phyloP scores from a whole-genome alignment of 371 early-diverging fungal genomes.

The Mucor lusitanicus region DNA sequence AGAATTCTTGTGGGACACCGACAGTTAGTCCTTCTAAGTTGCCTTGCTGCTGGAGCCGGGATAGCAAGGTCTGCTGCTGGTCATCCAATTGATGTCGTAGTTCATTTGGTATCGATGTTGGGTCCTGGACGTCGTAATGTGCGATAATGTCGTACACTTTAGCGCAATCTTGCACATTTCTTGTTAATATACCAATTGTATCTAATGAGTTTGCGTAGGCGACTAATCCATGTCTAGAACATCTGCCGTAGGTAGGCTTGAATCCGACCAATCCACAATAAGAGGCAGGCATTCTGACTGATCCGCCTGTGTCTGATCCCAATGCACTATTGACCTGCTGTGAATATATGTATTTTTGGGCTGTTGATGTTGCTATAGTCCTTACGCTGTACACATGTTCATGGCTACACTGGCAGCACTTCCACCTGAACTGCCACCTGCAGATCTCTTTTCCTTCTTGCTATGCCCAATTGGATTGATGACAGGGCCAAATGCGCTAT shows the following conservation, averaged over 20 bases:
- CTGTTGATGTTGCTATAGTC: neutral
- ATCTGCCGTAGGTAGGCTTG: conserved; percentile 90
- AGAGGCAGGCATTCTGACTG: conserved; percentile 90
- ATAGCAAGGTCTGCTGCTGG: neutral
- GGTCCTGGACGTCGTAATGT: conserved; percentile 60
- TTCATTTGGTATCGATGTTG: conserved; percentile 52
- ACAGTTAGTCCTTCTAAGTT: conserved; percentile 62
- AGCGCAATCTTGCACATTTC: conserved; percentile 57
- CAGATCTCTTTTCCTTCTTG: conserved; percentile 38
- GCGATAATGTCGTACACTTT: conserved; percentile 59
- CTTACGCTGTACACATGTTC: conserved; percentile 75
- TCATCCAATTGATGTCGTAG: conserved; percentile 28
- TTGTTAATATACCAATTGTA: conserved; percentile 81
- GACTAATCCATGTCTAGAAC: conserved; percentile 87
- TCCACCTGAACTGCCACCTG: conserved; percentile 95
- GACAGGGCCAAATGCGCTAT: conserved; percentile 52
- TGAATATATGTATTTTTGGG: neutral
- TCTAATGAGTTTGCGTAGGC: conserved; percentile 91
- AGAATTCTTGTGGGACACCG: conserved; percentile 83
- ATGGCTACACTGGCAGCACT: conserved; percentile 91
- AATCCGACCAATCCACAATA: conserved; percentile 94
- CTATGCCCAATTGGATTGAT: conserved; percentile 48
- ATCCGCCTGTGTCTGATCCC: conserved; percentile 96
- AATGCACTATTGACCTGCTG: conserved; percentile 52
- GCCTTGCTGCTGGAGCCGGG: neutral